A percentile compares a stretch with the other conserved stretches of the same genome.
Evolutionary conservation across 2,329 filamentous ascomycete species (phyloP).

Genomic region (Colletotrichum karsti): DNA sequence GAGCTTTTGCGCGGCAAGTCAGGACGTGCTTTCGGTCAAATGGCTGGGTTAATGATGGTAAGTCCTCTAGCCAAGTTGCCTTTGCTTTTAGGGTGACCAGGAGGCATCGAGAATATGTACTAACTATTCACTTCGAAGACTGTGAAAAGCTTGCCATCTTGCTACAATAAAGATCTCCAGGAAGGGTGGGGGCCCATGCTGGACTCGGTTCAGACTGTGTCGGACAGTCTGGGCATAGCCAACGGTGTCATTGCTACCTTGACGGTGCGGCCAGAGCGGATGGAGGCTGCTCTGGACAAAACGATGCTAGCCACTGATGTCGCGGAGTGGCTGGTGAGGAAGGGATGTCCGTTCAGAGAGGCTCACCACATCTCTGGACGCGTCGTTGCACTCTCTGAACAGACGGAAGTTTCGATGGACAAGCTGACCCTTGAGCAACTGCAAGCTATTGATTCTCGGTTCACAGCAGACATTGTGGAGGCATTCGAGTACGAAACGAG

Average conservation of each 20-base stretch:
- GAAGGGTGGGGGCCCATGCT: conserved; percentile 80
- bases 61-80: conserved; percentile 33
- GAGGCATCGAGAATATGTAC: conserved; percentile 37
- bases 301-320: conserved; percentile 79
- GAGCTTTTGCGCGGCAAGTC: conserved; percentile 41
- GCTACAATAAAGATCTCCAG: conserved; percentile 83
- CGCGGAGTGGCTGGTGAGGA: conserved; percentile 68
- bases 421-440: conserved; percentile 73
- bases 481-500: conserved; percentile 77
- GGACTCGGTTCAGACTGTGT: conserved; percentile 77
- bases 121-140: conserved; percentile 47
- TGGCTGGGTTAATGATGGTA: conserved; percentile 68
- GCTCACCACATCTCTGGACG: conserved; percentile 80
- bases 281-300: conserved; percentile 74
- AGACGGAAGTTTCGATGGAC: conserved; percentile 72
- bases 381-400: conserved; percentile 75
- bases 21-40: conserved; percentile 51
- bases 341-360: conserved; percentile 78
- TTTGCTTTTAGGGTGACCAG: conserved; percentile 24
- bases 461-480: conserved; percentile 71
- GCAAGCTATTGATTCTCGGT: conserved; percentile 71
- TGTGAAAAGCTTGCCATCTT: conserved; percentile 69
- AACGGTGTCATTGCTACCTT: conserved; percentile 77
- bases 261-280: conserved; percentile 72
- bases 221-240: conserved; percentile 78